phyloP scores from a whole-genome alignment of 768 basidiomycete genomes.

The Leccinum fibrillosum region DNA sequence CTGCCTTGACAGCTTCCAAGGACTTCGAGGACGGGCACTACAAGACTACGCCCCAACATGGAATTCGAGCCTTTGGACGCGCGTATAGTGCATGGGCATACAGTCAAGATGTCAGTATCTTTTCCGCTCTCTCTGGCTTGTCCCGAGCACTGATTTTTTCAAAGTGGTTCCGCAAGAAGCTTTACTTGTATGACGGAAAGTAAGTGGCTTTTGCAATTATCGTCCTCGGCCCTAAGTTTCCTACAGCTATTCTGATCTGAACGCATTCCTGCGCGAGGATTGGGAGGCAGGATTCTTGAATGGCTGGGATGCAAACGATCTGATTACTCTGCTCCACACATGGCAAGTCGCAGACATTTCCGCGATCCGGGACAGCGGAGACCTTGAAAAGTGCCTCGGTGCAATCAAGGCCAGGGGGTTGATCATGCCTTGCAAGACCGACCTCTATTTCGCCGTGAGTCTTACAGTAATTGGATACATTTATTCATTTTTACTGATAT shows the following conservation, averaged over 20 bases:
- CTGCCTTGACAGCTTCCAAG: conserved; percentile 50
- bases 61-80: conserved; percentile 55
- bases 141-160: neutral
- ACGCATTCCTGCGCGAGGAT: conserved; percentile 46
- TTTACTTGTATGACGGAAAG: conserved; percentile 42
- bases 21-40: conserved; percentile 57
- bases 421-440: conserved; percentile 62
- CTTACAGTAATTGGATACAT: conserved; percentile 26
- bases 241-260: conserved; percentile 44
- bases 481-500: neutral
- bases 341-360: conserved; percentile 56
- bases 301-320: conserved; percentile 55
- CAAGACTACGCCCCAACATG: conserved; percentile 42
- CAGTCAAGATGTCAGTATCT: conserved; percentile 46
- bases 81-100: conserved; percentile 61
- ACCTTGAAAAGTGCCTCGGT: conserved; percentile 40
- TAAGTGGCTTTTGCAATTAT: conserved; percentile 18
- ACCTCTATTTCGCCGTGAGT: conserved; percentile 55
- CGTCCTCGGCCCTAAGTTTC: neutral
- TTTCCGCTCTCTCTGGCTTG: neutral
- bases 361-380: conserved; percentile 40
- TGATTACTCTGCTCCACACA: conserved; percentile 46
- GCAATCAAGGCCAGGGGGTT: conserved; percentile 50
- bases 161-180: conserved; percentile 55
- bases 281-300: conserved; percentile 48